Conservation (phyloP, 225 moss, liverwort and hornwort species). For the Sphagnum tenellum region DNA sequence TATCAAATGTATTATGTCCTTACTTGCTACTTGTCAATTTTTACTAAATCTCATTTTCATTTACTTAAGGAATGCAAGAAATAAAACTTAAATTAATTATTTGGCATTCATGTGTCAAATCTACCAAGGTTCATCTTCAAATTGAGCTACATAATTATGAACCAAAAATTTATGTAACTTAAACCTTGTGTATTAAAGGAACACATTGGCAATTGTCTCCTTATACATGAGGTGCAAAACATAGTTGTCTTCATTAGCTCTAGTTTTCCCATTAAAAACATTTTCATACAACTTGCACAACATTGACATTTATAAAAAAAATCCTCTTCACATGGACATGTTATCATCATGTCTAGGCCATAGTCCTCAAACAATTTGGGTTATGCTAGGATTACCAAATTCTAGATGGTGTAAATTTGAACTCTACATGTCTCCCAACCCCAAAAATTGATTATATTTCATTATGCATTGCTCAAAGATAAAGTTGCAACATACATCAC, state of each 20-base stretch:
- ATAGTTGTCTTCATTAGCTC: not conserved
- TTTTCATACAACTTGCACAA: not conserved
- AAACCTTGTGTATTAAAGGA: not conserved
- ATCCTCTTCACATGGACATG: not conserved
- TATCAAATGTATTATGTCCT: too few species aligned
- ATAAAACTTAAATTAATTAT: too few species aligned
- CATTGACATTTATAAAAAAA: not conserved
- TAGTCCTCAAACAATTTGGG: not conserved
- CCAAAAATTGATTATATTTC: not conserved
- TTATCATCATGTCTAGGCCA: not conserved
- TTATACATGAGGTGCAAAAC: not conserved
- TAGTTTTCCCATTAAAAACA: not conserved
- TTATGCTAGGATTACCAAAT: not conserved
- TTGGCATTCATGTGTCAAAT: too few species aligned
- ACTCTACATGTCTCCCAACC: not conserved
- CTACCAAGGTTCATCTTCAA: not conserved
- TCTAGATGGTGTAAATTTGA: not conserved
- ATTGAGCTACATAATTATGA: not conserved
- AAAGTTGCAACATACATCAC: not conserved
- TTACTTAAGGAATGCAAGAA: too few species aligned
- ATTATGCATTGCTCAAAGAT: too few species aligned
- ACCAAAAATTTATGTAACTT: not conserved
- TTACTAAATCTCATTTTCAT: too few species aligned
- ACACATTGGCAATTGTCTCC: not conserved
- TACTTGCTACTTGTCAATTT: too few species aligned